phyloP scores from a whole-genome alignment of 805 yeast species.

The Starmerella bombicola region DNA sequence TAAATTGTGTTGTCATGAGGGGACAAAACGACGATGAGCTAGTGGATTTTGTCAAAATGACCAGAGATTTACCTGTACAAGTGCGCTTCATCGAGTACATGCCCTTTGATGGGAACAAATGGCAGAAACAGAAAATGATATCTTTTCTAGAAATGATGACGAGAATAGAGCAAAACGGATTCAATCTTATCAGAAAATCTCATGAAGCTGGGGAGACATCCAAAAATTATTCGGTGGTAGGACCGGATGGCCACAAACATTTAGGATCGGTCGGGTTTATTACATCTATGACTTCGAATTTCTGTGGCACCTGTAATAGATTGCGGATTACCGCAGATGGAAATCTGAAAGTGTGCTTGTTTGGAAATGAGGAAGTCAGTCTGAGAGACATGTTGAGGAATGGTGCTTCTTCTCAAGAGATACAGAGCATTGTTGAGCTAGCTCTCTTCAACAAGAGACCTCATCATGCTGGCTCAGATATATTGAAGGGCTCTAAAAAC shows the following conservation, averaged over 20 bases:
- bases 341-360: slow-evolving; percentile 42
- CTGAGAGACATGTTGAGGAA: slow-evolving; percentile 35
- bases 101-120: slow-evolving; percentile 48
- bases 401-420: slow-evolving; percentile 30
- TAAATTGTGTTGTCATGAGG: slow-evolving; percentile 41
- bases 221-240: slow-evolving; percentile 35
- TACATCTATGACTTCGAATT: slow-evolving; percentile 44
- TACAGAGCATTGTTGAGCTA: slow-evolving; percentile 33
- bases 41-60: slow-evolving; percentile 35
- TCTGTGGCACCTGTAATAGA: slow-evolving; percentile 43
- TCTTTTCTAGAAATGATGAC: slow-evolving; percentile 35
- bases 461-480: slow-evolving; percentile 42
- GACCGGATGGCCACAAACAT: slow-evolving; percentile 23
- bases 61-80: slow-evolving; percentile 33
- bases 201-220: slow-evolving; percentile 38
- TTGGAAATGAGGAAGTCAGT: slow-evolving; percentile 41
- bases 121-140: slow-evolving; percentile 38
- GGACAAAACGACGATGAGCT: slow-evolving; percentile 42
- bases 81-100: slow-evolving; percentile 45
- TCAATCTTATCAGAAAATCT: slow-evolving; percentile 10
- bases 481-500: slow-evolving; percentile 36
- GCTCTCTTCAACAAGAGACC: slow-evolving; percentile 39
- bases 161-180: slow-evolving; percentile 23
- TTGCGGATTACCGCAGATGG: slow-evolving; percentile 43
- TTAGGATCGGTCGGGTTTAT: slow-evolving; percentile 40